A percentile compares a stretch with the other conserved stretches of the same genome.
Evolutionary conservation across 2,329 filamentous ascomycete genomes (phyloP).

Genomic region (Celoporthe dispersa): DNA sequence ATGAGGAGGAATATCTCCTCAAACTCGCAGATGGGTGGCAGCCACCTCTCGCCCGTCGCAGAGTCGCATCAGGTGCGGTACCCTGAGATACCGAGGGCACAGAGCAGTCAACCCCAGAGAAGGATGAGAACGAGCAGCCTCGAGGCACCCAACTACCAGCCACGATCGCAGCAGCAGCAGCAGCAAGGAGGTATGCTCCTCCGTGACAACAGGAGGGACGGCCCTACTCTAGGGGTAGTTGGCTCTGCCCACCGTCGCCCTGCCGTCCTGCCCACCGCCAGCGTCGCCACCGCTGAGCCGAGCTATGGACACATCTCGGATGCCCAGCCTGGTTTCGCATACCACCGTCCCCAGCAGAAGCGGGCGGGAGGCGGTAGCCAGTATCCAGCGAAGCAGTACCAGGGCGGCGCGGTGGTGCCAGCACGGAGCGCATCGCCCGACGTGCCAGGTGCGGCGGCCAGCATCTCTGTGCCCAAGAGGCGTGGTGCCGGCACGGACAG

Average conservation of each 20-base stretch:
- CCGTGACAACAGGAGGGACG: slow-evolving; percentile 29
- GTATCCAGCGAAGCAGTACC: slow-evolving; percentile 23
- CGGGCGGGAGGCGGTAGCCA: slow-evolving; percentile 12
- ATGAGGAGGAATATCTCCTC: slow-evolving; percentile 35
- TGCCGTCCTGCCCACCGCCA: neutral
- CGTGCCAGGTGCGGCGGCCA: neutral
- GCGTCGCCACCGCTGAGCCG: slow-evolving; percentile 30
- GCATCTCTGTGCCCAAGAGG: slow-evolving; percentile 7
- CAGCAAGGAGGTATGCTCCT: neutral
- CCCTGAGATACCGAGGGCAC: slow-evolving; percentile 31
- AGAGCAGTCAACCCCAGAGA: slow-evolving; percentile 11
- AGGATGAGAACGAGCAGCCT: neutral
- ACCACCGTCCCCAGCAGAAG: neutral
- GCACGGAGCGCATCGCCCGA: slow-evolving; percentile 28
- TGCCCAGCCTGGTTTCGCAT: neutral
- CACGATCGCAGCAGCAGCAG: neutral
- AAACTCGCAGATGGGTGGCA: neutral
- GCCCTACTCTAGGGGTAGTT: slow-evolving; percentile 46
- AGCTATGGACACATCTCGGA: slow-evolving; percentile 15
- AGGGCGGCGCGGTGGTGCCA: slow-evolving; percentile 16
- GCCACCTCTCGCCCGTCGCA: slow-evolving; percentile 50
- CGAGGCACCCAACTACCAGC: neutral
- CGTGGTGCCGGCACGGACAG: slow-evolving; percentile 17
- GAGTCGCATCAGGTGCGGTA: slow-evolving; percentile 50
- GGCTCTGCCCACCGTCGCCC: slow-evolving; percentile 21